These are phyloP conservation scores for Collybia nuda DNA, from an alignment of 768 basidiomycete species.

Conservation along the genomic window DNA sequence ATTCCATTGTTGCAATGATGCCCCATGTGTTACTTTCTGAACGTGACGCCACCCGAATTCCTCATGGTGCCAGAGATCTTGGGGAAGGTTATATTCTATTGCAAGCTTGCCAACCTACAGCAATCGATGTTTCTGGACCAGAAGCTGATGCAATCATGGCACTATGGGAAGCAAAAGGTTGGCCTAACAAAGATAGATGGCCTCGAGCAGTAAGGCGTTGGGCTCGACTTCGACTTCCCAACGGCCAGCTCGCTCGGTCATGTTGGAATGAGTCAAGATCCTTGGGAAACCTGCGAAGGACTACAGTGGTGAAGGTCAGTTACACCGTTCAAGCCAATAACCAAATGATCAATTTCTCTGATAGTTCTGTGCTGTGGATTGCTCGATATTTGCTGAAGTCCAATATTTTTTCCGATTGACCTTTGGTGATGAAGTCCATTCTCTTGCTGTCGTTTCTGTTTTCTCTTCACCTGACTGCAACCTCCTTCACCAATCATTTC, in stretches of 20 bases:
- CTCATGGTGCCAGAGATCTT: conserved; percentile 2
- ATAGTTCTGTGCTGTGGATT: too few relatives aligned
- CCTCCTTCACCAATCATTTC: too few relatives aligned
- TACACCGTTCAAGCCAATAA: too few relatives aligned
- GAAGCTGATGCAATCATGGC: conserved; percentile 3
- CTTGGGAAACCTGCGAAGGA: neutral
- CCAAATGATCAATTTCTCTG: too few relatives aligned
- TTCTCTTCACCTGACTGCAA: too few relatives aligned
- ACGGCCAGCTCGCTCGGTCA: conserved; percentile 14
- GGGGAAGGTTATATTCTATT: conserved; percentile 16
- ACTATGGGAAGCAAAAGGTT: neutral
- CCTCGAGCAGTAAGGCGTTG: conserved; percentile 12
- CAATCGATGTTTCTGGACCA: conserved; percentile 14
- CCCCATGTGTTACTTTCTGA: neutral
- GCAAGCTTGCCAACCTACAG: conserved; percentile 1
- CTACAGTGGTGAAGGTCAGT: neutral
- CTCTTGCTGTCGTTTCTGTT: neutral
- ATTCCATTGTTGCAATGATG: conserved; percentile 18
- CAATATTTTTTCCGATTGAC: neutral
- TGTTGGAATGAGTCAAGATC: neutral
- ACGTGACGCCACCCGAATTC: neutral
- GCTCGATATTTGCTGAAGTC: neutral
- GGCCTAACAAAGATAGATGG: conserved; percentile 15
- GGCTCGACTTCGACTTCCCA: conserved; percentile 26
- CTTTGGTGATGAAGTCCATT: neutral